These are phyloP conservation scores for Eremothecium coryli DNA, from an alignment of 1,139 yeast species.

Conservation along the genomic window DNA sequence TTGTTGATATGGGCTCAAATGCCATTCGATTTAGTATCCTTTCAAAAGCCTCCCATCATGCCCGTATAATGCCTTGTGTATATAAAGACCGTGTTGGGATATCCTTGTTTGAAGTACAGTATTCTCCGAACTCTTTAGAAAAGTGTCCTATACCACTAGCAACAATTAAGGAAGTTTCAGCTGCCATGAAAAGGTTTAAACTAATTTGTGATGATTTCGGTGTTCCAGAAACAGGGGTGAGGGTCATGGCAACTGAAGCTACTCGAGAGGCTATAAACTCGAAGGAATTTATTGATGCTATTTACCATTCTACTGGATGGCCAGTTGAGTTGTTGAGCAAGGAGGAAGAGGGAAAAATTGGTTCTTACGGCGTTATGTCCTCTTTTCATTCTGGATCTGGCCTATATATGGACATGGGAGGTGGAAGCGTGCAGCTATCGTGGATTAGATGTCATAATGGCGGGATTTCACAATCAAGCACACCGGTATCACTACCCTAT, in stretches of 20 bases:
- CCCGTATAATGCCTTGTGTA: constrained; percentile 61
- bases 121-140: constrained; percentile 32
- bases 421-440: constrained; percentile 54
- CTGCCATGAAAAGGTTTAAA: constrained; percentile 53
- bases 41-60: constrained; percentile 53
- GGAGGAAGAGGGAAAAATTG: constrained; percentile 53
- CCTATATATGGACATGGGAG: constrained; percentile 57
- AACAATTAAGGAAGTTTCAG: constrained; percentile 45
- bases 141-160: constrained; percentile 47
- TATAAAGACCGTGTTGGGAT: constrained; percentile 62
- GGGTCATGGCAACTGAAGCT: constrained; percentile 61
- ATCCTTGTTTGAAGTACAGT: constrained; percentile 52
- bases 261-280: constrained; percentile 56
- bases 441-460: constrained; percentile 54
- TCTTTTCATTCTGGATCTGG: constrained; percentile 55
- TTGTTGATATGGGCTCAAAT: constrained; percentile 61
- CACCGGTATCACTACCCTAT: constrained; percentile 53
- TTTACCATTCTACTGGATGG: constrained; percentile 51
- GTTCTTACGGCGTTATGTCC: constrained; percentile 61
- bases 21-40: constrained; percentile 61
- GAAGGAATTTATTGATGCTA: constrained; percentile 43
- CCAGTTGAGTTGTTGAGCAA: constrained; percentile 46
- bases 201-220: constrained; percentile 60
- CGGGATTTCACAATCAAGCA: constrained; percentile 41
- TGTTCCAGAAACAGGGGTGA: constrained; percentile 46